Evolutionary conservation across 345 rosid species (phyloP), one percentile per base, ranked within the genome.

Genomic region (Salix exigua): DNA sequence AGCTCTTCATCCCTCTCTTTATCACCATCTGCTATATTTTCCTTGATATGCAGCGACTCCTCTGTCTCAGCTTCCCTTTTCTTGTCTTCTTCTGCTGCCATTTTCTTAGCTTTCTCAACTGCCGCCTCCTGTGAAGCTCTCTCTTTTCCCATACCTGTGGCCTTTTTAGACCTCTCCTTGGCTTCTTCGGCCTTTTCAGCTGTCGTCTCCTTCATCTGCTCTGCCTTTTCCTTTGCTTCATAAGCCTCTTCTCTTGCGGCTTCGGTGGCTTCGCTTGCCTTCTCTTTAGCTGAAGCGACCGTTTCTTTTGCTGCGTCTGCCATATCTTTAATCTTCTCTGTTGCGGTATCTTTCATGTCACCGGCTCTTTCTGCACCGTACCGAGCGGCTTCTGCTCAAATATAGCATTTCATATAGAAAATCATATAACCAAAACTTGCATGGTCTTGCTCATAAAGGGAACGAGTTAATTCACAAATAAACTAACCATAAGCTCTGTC

Each of bases 401-500:
- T 14, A 13, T 46, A 4, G 50, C 18, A 46, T 46, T 3, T 12
- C 50, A 46, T 11, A 46, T 30, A 30, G 31, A 30, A 30, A 46
- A 46, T 46, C 4, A 46, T 12, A 3, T 46, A 46, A 46, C 50
- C 18, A 46, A 4, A 46, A 13, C 50, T 46, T 13, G 44, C 14
- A 40, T 1, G 44, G 11, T 40, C 13, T 40, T 40, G 50, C 50
- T 46, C 6, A 46, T 12, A 46, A 3, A 11, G 5, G 50, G 50
- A 46, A 16, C 0, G 6, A 14, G 13, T 14, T 4, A 46, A 4
- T 13, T 46, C 50, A 14, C 50, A 82, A 7, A 9, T 2, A 21
- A 28, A 51, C 16, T 30, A 26, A 89, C 89, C 89, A n/a, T 87
- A 80, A 71, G 86, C 85, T 31, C 48, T 83, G 70, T 89, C 82